These are phyloP conservation scores for Suillus subalutaceus DNA, from an alignment of 768 basidiomycete species.

Conservation along the genomic window DNA sequence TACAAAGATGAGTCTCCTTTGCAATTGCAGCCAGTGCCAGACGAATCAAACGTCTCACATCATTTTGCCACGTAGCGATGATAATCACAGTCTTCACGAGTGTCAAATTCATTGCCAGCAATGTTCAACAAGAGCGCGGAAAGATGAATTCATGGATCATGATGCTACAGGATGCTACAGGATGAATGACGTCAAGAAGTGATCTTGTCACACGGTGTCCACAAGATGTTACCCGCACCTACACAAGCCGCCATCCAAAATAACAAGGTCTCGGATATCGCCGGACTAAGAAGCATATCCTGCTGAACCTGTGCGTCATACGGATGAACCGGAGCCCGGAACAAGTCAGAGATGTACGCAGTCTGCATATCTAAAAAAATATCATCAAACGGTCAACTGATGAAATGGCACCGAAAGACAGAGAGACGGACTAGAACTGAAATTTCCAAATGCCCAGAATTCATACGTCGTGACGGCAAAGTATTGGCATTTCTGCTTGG, in stretches of 20 bases:
- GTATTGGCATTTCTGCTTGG: slow-evolving; percentile 8
- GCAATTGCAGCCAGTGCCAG: too few relatives aligned
- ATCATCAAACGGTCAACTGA: not conserved
- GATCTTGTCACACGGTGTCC: not conserved
- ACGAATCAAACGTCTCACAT: too few relatives aligned
- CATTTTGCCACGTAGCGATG: not conserved
- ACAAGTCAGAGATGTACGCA: slow-evolving; percentile 5
- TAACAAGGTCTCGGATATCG: slow-evolving; percentile 3
- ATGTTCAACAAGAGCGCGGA: not conserved
- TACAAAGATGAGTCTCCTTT: not conserved
- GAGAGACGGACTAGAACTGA: slow-evolving; percentile 2
- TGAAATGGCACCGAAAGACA: not conserved
- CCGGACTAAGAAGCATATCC: not conserved
- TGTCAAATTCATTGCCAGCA: not conserved
- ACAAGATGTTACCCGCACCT: not conserved
- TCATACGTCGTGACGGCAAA: slow-evolving; percentile 12
- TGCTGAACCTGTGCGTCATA: not conserved
- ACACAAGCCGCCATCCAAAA: slow-evolving; percentile 14
- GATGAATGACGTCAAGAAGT: not conserved
- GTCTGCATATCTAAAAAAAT: not conserved
- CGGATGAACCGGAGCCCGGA: slow-evolving; percentile 1
- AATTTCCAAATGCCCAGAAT: slow-evolving; percentile 12
- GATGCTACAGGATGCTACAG: not conserved
- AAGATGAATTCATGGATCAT: not conserved
- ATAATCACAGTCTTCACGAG: not conserved